Conservation (phyloP, 805 yeast species). For the Kockiozyma suomiensis region DNA sequence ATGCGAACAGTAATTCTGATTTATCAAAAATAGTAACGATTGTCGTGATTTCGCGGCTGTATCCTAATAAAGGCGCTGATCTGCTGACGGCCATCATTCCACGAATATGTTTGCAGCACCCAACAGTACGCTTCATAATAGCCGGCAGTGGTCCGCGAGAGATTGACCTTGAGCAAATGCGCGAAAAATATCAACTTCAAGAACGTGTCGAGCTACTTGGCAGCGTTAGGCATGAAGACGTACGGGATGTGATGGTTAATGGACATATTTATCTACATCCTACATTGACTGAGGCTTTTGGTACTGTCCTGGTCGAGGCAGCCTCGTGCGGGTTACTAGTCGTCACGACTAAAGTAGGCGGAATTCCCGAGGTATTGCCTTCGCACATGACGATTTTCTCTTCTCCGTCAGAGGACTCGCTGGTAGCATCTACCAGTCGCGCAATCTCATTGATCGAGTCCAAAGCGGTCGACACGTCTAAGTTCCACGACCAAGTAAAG, state of each 20-base stretch:
- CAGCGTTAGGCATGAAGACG: conserved; percentile 87
- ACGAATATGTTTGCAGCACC: conserved; percentile 63
- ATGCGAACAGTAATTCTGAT: background rate
- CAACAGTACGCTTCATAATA: conserved; percentile 72
- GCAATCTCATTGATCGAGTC: conserved; percentile 67
- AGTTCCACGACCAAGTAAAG: conserved; percentile 75
- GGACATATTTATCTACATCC: conserved; percentile 96
- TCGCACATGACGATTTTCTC: conserved; percentile 91
- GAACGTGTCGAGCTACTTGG: conserved; percentile 87
- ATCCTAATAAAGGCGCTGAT: conserved; percentile 97
- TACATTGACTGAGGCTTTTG: conserved; percentile 94
- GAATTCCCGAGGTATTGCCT: conserved; percentile 95
- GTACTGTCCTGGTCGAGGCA: conserved; percentile 95
- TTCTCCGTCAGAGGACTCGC: conserved; percentile 79
- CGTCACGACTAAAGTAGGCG: conserved; percentile 95
- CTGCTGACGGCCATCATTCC: conserved; percentile 84
- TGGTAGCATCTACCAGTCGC: conserved; percentile 68
- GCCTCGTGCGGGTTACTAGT: conserved; percentile 93
- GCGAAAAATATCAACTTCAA: conserved; percentile 81
- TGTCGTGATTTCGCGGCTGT: conserved; percentile 86
- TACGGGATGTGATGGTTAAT: conserved; percentile 85
- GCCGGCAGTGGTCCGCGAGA: conserved; percentile 99
- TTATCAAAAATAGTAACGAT: conserved; percentile 56
- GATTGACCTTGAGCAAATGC: conserved; percentile 91
- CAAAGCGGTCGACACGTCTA: conserved; percentile 65